These are phyloP conservation scores for Amylocystis lapponica DNA, from an alignment of 768 basidiomycete species.

Conservation along the genomic window DNA sequence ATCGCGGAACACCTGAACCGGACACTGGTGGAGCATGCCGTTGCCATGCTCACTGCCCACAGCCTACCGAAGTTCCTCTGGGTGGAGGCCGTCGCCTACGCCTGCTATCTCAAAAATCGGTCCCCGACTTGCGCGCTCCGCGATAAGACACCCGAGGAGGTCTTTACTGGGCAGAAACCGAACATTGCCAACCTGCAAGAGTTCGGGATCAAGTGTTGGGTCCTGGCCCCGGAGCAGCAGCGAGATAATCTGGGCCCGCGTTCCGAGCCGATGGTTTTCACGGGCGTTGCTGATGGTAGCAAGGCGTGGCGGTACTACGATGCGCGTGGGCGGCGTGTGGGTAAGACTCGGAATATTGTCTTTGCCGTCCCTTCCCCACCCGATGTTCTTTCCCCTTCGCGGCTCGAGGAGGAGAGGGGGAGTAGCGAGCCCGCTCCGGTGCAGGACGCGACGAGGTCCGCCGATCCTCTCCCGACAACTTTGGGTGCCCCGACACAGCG, in stretches of 20 bases:
- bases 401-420: constrained; percentile 8
- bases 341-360: constrained; percentile 2
- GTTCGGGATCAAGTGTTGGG: constrained; percentile 17
- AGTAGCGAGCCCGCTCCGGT: not conserved
- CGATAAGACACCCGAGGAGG: constrained; percentile 19
- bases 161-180: constrained; percentile 17
- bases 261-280: constrained; percentile 13
- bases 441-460: too few relatives aligned
- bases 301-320: constrained; percentile 18
- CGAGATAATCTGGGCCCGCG: constrained; percentile 9
- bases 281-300: constrained; percentile 14
- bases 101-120: constrained; percentile 15
- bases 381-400: not conserved
- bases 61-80: constrained; percentile 17
- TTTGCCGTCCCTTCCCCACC: not conserved
- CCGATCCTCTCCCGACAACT: too few relatives aligned
- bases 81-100: constrained; percentile 15
- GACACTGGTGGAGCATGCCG: constrained; percentile 12
- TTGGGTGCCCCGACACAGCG: too few relatives aligned
- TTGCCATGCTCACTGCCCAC: constrained; percentile 12
- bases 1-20: constrained; percentile 20
- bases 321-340: not conserved
- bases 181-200: constrained; percentile 15
- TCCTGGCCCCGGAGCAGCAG: constrained; percentile 5
- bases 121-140: constrained; percentile 11